phyloP scores from a whole-genome alignment of 768 basidiomycete species.

The Boletus pseudo-olivaceus region DNA sequence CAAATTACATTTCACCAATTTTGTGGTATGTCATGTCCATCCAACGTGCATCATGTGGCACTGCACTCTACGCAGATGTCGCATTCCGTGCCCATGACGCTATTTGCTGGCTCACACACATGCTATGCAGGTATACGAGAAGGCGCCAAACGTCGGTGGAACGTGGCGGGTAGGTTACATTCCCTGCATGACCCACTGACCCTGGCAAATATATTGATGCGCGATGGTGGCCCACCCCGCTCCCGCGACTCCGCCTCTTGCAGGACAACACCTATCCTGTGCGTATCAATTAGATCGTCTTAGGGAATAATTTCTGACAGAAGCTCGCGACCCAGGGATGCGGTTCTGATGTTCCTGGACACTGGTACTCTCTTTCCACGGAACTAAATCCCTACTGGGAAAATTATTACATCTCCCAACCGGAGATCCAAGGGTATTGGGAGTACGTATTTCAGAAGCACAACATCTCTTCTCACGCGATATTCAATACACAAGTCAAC shows the following conservation, averaged over 20 bases:
- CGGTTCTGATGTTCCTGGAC: neutral
- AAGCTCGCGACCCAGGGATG: neutral
- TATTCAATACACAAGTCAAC: constrained; percentile 29
- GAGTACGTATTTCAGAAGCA: constrained; percentile 44
- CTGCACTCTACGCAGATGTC: neutral
- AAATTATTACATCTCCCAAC: constrained; percentile 3
- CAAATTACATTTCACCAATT: constrained; percentile 37
- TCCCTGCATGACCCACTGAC: neutral
- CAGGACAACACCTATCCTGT: constrained; percentile 5
- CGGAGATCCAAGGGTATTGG: constrained; percentile 29
- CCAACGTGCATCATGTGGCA: constrained; percentile 2
- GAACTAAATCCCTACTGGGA: neutral
- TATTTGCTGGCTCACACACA: constrained; percentile 23
- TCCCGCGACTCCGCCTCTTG: neutral
- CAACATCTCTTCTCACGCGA: constrained; percentile 33
- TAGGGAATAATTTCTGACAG: neutral
- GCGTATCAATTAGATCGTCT: neutral
- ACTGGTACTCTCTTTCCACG: constrained; percentile 1
- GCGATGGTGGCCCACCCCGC: neutral
- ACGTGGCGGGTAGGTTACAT: neutral
- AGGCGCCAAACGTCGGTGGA: neutral
- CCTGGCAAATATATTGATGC: neutral
- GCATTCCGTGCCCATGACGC: neutral
- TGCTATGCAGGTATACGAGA: constrained; percentile 1
- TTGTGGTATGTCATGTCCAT: constrained; percentile 37